phyloP scores from a whole-genome alignment of 306 rosid species.

The Dicorynia guianensis region DNA sequence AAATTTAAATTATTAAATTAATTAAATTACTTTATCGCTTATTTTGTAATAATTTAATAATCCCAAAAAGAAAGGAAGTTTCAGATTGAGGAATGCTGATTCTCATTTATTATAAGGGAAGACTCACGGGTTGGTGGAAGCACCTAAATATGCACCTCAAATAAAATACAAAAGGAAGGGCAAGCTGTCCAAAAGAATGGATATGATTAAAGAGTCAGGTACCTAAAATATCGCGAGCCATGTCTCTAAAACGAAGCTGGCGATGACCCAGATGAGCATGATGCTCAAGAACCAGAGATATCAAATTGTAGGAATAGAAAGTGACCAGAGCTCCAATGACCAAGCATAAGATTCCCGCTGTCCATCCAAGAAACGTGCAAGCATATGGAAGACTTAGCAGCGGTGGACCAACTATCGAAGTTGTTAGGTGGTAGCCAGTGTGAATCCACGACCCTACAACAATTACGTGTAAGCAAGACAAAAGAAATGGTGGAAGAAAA shows the following conservation, averaged over 20 bases:
- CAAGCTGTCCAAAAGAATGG: too few species aligned
- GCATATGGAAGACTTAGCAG: conserved; percentile 66
- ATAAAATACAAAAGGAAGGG: too few species aligned
- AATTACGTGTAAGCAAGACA: too few species aligned
- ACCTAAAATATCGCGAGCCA: conserved; percentile 68
- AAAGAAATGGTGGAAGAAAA: too few species aligned
- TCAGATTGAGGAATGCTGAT: too few species aligned
- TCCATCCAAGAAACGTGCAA: conserved; percentile 59
- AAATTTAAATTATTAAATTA: too few species aligned
- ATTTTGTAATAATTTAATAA: too few species aligned
- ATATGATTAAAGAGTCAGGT: background rate
- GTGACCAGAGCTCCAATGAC: conserved; percentile 58
- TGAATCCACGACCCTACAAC: conserved; percentile 63
- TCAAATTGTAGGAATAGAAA: conserved; percentile 58
- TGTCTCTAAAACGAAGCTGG: conserved; percentile 68
- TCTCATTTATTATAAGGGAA: too few species aligned
- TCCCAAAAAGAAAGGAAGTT: too few species aligned
- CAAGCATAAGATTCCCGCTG: conserved; percentile 50
- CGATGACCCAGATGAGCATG: conserved; percentile 65
- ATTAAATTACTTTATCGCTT: too few species aligned
- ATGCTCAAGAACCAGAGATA: conserved; percentile 64
- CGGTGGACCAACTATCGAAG: conserved; percentile 64
- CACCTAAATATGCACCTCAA: too few species aligned
- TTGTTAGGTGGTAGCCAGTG: conserved; percentile 65
- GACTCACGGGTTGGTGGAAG: too few species aligned